Evolutionary conservation across 2,329 filamentous ascomycete genomes (phyloP).

Genomic region (Botrytis sinoallii): DNA sequence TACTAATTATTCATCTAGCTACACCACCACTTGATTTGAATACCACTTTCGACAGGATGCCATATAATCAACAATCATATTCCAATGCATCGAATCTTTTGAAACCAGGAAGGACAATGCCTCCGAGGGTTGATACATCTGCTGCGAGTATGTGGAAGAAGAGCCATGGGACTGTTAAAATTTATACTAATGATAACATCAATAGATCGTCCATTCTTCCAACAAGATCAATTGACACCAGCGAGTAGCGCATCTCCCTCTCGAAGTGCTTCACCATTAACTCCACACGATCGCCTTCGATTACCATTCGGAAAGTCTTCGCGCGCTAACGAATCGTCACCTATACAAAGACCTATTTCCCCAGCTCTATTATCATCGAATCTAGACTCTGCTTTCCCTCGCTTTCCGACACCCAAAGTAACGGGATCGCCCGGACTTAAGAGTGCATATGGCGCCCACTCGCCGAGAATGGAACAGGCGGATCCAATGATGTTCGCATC

Average conservation of each 20-base stretch:
- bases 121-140: slow-evolving; percentile 50
- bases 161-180: not conserved
- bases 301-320: slow-evolving; percentile 39
- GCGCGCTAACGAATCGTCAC: slow-evolving; percentile 40
- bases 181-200: slow-evolving; percentile 13
- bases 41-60: slow-evolving; percentile 29
- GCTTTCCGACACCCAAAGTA: slow-evolving; percentile 47
- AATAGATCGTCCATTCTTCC: slow-evolving; percentile 53
- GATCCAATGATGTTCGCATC: slow-evolving; percentile 43
- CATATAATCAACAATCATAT: slow-evolving; percentile 27
- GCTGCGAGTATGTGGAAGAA: slow-evolving; percentile 48
- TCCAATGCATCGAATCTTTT: slow-evolving; percentile 30
- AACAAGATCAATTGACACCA: slow-evolving; percentile 59
- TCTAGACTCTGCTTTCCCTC: slow-evolving; percentile 52
- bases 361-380: slow-evolving; percentile 44
- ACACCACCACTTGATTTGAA: slow-evolving; percentile 35
- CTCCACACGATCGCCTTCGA: slow-evolving; percentile 48
- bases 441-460: slow-evolving; percentile 23
- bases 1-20: slow-evolving; percentile 26
- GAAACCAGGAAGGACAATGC: slow-evolving; percentile 43
- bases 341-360: slow-evolving; percentile 41
- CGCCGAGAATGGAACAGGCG: slow-evolving; percentile 32
- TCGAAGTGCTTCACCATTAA: slow-evolving; percentile 61
- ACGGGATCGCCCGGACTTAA: slow-evolving; percentile 17
- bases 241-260: slow-evolving; percentile 56